phyloP scores from a whole-genome alignment of 768 basidiomycete genomes.

The Rhizopogon vulgaris region DNA sequence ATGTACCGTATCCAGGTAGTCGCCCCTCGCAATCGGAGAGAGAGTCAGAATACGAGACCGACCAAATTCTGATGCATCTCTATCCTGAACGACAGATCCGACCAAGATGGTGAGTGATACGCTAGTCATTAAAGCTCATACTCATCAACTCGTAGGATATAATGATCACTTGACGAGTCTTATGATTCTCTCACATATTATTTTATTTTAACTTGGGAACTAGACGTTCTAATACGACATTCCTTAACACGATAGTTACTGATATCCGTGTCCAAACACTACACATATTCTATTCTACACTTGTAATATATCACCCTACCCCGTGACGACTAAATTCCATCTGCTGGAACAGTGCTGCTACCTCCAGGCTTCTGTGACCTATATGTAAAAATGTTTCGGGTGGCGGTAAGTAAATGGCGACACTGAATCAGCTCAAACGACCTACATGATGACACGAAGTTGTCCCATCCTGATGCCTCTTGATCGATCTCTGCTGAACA shows the following conservation, averaged over 20 bases:
- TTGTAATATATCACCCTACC: constrained; percentile 5
- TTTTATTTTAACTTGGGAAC: background rate
- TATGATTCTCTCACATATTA: background rate
- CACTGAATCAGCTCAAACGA: background rate
- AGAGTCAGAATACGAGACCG: constrained; percentile 25
- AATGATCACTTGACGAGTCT: background rate
- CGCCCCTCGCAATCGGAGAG: constrained; percentile 22
- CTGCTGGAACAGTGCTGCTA: constrained; percentile 10
- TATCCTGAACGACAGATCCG: constrained; percentile 27
- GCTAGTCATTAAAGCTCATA: background rate
- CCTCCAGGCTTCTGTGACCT: constrained; percentile 7
- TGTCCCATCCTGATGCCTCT: constrained; percentile 6
- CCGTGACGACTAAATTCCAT: constrained; percentile 15
- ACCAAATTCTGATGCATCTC: constrained; percentile 29
- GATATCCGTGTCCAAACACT: background rate
- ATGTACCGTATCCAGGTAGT: constrained; percentile 6
- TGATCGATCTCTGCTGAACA: too few species aligned
- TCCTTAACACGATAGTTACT: background rate
- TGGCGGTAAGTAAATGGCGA: background rate
- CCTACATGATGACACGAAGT: constrained; percentile 22
- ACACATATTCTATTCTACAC: background rate
- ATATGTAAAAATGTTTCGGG: constrained; percentile 14
- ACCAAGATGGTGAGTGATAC: constrained; percentile 22
- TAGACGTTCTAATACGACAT: background rate
- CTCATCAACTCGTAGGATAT: constrained; percentile 1